Evolutionary conservation across 768 basidiomycete species (phyloP), one percentile per base, ranked within the genome.

Genomic region (Rubroboletus satanas): DNA sequence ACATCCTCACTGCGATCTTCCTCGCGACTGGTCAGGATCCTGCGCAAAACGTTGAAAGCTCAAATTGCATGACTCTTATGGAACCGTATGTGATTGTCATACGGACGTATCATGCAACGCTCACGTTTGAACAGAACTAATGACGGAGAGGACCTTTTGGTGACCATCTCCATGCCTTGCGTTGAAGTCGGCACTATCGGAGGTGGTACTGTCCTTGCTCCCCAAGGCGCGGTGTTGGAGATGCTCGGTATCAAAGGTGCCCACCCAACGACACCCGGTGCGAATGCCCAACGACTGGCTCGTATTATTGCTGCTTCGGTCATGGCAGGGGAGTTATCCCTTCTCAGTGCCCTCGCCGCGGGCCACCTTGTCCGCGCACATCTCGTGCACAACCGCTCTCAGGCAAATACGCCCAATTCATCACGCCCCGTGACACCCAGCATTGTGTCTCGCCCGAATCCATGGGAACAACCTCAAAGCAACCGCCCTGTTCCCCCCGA

Each of bases 121-220:
- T 54, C 46, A n/a, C 62, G 2, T 46, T 35, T 45, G 4, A 37
- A 49, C 48, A 95, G 92, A 55, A 87, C 82, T 18, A 97, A 98
- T 72, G 80, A 87, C 59, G 93, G 90, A 49, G 77, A 91, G 62
- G 97, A 98, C 67, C 79, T 98, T 2, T 81, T 98, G 51, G 84
- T 98, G 76, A 94, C 95, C 0, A 79, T 95, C 49, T 85, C 93
- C 8, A 98, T 99, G 97, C 97, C 96, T n/a, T 97, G 88, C 31
- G 93, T 99, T 69, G 97, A 99, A 74, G 96, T 98, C 28, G 97
- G 97, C 38, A 98, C 97, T 39, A 87, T 99, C 50, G 97, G 96
- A 36, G 97, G 97, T 37, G 97, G 97, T 33, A 98, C 96, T 2
- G 82, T 96, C 35, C 87, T 99, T 46, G 83, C 79, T 7, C 96